Base-by-base conservation (phyloP, 345 rosid genomes). In the Jatropha curcas region DNA sequence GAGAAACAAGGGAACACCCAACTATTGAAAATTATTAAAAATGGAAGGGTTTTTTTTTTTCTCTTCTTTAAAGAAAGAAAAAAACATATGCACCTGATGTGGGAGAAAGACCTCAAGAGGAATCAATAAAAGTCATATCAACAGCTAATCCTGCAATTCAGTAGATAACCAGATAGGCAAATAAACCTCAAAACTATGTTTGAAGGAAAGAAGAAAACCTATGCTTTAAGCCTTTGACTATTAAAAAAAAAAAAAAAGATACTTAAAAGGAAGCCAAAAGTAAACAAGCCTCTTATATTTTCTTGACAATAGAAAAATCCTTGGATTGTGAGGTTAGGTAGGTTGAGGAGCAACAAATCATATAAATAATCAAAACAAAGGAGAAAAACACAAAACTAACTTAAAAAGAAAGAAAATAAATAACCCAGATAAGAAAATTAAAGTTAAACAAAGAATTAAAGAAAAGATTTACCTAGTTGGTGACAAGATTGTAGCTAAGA, bases 261-360 rank as follows among this genome's bases (percentile, higher is more conserved):
- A 20, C 55, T 25, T 22, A 71, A 34, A 48, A 67, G 71, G 56
- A 68, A 41, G 20, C 52, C 34, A 41, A 77, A 60, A 56, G 55
- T 67, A 65, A 71, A 69, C 24, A 28, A 43, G 25, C 65, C 71
- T 43, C 45, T 57, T 67, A 63, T 58, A 28, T 13, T 64, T 22
- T 68, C 22, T 59, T 62, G 35, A 46, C 37, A 58, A 41, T 65
- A 7, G 57, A 31, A 60, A 37, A 30, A 61, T n/a, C 33, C 24
- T 68, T 50, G 22, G 76, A 67, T 73, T 74, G 72, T 39, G 50
- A 73, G 65, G 79, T 82, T 80, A 74, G 84, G 84, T 76, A 60
- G 55, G 73, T 68, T 73, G 72, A 73, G 70, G 65, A 58, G 27
- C 74, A 79, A 69, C 75, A 72, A 83, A 73, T 70, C 74, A 65